These are phyloP conservation scores for Cercospora sp. DNA, from an alignment of 2,329 filamentous ascomycete genomes.

Conservation along the genomic window DNA sequence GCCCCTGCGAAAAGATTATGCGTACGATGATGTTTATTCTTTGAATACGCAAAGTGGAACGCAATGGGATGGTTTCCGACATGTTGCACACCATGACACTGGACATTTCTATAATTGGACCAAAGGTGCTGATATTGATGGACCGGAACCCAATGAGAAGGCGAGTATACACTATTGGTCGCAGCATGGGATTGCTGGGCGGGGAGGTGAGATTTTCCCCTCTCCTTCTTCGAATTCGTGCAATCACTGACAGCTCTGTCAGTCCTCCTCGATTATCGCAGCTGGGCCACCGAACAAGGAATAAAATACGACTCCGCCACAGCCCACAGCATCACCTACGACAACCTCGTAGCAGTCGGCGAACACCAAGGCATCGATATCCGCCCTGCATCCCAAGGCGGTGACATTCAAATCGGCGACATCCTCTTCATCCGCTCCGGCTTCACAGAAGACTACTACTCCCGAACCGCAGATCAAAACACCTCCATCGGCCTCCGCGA, in stretches of 20 bases:
- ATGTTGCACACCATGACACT: conserved; percentile 44
- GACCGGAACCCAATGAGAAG: conserved; percentile 45
- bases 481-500: conserved; percentile 43
- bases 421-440: conserved; percentile 67
- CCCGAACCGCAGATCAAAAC: conserved; percentile 36
- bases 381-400: conserved; percentile 54
- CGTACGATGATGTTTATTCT: conserved; percentile 47
- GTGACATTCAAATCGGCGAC: conserved; percentile 61
- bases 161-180: conserved; percentile 50
- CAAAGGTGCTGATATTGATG: conserved; percentile 45
- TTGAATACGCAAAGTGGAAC: conserved; percentile 49
- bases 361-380: conserved; percentile 63
- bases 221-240: neutral
- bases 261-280: conserved; percentile 47
- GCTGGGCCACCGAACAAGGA: conserved; percentile 45
- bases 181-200: conserved; percentile 48
- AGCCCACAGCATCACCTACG: conserved; percentile 45
- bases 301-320: conserved; percentile 47
- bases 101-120: conserved; percentile 47
- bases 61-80: conserved; percentile 50
- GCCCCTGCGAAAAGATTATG: conserved; percentile 37
- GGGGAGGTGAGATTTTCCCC: conserved; percentile 33
- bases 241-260: too few species aligned
- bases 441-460: conserved; percentile 59
- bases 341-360: conserved; percentile 59